Percentiles rank a stretch among this genome's conserved stretches.
phyloP scores from a whole-genome alignment of 768 basidiomycete species.

The Russula earlei region DNA sequence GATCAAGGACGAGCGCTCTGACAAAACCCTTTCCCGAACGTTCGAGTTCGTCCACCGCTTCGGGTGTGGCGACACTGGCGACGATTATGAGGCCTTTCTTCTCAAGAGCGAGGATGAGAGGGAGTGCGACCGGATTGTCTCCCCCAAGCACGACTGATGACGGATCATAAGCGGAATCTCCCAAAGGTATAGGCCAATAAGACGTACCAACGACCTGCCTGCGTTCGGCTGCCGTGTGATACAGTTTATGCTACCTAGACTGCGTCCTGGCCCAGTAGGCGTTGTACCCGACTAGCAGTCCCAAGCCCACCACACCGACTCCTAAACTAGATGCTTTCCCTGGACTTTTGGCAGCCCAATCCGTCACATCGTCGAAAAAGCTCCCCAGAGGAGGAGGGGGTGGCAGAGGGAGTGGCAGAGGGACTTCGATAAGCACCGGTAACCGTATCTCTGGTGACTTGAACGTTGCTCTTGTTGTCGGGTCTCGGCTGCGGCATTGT shows the following conservation, averaged over 20 bases:
- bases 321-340: slow-evolving; percentile 48
- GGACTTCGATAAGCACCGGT: slow-evolving; percentile 63
- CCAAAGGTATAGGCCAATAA: slow-evolving; percentile 9
- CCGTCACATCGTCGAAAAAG: slow-evolving; percentile 36
- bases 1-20: slow-evolving; percentile 73
- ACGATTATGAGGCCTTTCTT: slow-evolving; percentile 76
- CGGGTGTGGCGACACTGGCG: slow-evolving; percentile 60
- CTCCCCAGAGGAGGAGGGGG: slow-evolving; percentile 35
- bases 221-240: too few relatives aligned
- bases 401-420: slow-evolving; percentile 47
- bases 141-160: slow-evolving; percentile 69
- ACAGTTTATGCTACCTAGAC: slow-evolving; percentile 20
- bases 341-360: slow-evolving; percentile 51
- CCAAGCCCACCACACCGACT: too few relatives aligned
- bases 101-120: slow-evolving; percentile 66
- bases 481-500: too few relatives aligned
- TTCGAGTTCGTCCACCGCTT: too few relatives aligned
- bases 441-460: slow-evolving; percentile 49
- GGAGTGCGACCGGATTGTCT: slow-evolving; percentile 61
- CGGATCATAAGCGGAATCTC: slow-evolving; percentile 5
- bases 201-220: slow-evolving; percentile 40
- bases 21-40: slow-evolving; percentile 62
- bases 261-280: slow-evolving; percentile 20
- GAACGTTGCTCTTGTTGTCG: too few relatives aligned
- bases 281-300: slow-evolving; percentile 54